Base-by-base conservation (phyloP, 2,329 filamentous ascomycete genomes). In the Fusarium subglutinans region DNA sequence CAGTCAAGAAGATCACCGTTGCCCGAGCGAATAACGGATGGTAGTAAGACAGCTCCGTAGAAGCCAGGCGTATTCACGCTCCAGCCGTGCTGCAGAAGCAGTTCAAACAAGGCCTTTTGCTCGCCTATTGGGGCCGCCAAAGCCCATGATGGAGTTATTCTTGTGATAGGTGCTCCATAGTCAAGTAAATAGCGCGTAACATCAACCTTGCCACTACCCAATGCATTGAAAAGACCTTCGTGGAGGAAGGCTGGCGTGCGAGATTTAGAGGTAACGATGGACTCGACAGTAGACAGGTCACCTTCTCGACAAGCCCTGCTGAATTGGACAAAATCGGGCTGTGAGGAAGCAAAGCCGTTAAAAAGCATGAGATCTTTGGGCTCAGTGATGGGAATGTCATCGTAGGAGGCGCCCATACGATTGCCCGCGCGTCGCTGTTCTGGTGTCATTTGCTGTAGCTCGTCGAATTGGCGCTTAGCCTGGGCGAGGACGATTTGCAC, bases 11-110 rank as follows among this genome's bases (percentile, higher is more conserved):
- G 62, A 12, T 9, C 6, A 22, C 30, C 44, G 4, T 76, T 55
- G 4, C 61, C 43, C 6, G 15, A 10, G 9, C 22, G n/a, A 5
- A 77, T 54, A 17, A 76, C 30, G 4, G 33, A 43, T 0, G 69
- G 69, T 8, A 77, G 75, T 1, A 76, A 24, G 4, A 70, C 63
- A 8, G 64, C 68, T 2, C 72, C 74, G 33, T 75, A 75, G 24
- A 47, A 66, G 0, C 72, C 60, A 2, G 66, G 69, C 0, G 51
- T 68, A 10, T 76, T 77, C 2, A 62, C 55, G 1, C 35, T 66
- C 75, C 75, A 77, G 28, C 69, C 69, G n/a, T 76, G 44, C 12
- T 64, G 15, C 0, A 28, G 20, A 13, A 77, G 48, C 14, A 58
- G 26, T 17, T 75, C 68, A 4, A 77, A 77, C 1, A 77, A 24